Evolutionary conservation across 169 alveolate genomes (phyloP).

Genomic region (Toxoplasma gondii): DNA sequence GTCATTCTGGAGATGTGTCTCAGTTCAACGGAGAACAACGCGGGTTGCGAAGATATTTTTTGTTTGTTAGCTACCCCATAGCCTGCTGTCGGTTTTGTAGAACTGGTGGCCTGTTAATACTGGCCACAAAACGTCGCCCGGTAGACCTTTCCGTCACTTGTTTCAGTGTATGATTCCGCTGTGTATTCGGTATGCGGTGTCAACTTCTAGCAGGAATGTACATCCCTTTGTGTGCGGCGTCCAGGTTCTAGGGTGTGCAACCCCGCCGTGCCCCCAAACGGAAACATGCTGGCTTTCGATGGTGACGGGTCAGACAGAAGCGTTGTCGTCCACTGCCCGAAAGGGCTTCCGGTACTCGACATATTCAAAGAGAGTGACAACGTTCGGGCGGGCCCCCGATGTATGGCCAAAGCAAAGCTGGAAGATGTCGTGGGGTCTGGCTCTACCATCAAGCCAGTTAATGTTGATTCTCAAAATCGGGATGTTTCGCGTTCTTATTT

Average conservation of each 20-base stretch:
- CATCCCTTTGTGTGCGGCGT: not conserved
- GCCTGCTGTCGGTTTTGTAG: too few relatives aligned
- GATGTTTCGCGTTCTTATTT: not conserved
- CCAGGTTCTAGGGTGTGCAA: not conserved
- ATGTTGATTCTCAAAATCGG: not conserved
- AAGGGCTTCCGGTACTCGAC: not conserved
- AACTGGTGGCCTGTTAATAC: too few relatives aligned
- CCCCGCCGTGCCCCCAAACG: not conserved
- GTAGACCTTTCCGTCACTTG: too few relatives aligned
- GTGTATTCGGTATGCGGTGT: too few relatives aligned
- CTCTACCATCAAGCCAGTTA: not conserved
- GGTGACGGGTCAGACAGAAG: not conserved
- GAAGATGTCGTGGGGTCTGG: not conserved
- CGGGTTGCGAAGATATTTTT: too few relatives aligned
- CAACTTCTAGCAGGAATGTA: not conserved
- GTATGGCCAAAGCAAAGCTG: not conserved
- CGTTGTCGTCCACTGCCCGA: not conserved
- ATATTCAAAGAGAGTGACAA: not conserved
- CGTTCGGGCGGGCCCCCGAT: not conserved
- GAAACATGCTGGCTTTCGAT: not conserved
- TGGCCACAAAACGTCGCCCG: too few relatives aligned
- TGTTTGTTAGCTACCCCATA: too few relatives aligned
- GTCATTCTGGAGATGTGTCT: too few relatives aligned
- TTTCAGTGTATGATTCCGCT: too few relatives aligned
- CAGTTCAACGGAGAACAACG: too few relatives aligned